A percentile compares a stretch with the other conserved stretches of the same genome.
These are phyloP conservation scores for Eremothecium gossypii DNA, from an alignment of 1,139 yeast genomes.

Conservation along the genomic window DNA sequence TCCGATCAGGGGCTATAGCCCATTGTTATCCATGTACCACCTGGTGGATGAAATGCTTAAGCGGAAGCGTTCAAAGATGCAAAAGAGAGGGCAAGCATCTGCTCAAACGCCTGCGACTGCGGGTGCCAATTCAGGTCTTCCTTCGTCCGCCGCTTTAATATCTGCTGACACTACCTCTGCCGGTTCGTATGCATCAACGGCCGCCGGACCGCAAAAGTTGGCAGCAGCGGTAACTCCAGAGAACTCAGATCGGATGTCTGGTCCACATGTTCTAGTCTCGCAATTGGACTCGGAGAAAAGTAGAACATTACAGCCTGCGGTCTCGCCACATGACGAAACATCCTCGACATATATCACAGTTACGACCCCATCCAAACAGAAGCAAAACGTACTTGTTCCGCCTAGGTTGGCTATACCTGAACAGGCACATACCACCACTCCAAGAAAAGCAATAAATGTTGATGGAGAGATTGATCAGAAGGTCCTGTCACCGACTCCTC, in stretches of 20 bases:
- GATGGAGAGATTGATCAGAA: constrained; percentile 16
- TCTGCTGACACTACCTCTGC: constrained; percentile 1
- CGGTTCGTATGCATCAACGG: constrained; percentile 1
- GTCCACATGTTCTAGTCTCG: neutral
- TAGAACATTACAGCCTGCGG: too few species aligned
- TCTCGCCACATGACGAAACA: too few species aligned
- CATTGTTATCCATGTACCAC: constrained; percentile 76
- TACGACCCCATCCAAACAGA: constrained; percentile 7
- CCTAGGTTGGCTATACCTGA: constrained; percentile 48
- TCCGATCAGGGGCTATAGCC: constrained; percentile 88
- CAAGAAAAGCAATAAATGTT: constrained; percentile 20
- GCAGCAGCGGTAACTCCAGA: neutral
- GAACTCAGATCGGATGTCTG: neutral
- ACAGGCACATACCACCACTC: constrained; percentile 55
- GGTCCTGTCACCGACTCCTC: constrained; percentile 19
- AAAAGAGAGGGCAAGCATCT: constrained; percentile 21
- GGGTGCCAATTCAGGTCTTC: constrained; percentile 9
- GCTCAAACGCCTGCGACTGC: constrained; percentile 16
- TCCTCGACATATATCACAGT: constrained; percentile 1
- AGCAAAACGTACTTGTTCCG: constrained; percentile 22
- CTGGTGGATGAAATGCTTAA: constrained; percentile 76
- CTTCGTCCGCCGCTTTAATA: neutral
- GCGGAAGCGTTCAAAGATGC: constrained; percentile 50
- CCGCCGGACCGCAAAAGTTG: neutral
- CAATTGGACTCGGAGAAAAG: too few species aligned